A percentile compares a stretch with the other conserved stretches of the same genome.
These are phyloP conservation scores for Gastrodia elata DNA, from an alignment of 106 monocot genomes.

Conservation along the genomic window DNA sequence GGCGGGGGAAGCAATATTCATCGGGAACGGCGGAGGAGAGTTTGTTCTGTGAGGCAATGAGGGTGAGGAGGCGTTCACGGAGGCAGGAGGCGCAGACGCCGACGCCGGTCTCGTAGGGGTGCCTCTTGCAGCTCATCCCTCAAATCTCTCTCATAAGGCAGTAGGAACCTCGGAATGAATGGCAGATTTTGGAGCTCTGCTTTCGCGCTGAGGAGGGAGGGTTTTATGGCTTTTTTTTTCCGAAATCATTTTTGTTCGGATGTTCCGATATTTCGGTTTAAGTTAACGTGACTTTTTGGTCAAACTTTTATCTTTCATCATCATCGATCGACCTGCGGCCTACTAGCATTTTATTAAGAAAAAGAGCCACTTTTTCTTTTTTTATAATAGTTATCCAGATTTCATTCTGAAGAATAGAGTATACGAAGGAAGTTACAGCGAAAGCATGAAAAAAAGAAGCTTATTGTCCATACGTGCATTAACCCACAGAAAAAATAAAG, in stretches of 20 bases:
- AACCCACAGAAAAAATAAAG: too few relatives aligned
- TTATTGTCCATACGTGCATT: too few relatives aligned
- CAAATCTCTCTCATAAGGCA: too few relatives aligned
- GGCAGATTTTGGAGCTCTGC: not conserved
- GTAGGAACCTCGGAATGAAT: not conserved
- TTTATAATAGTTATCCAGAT: too few relatives aligned
- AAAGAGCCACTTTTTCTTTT: too few relatives aligned
- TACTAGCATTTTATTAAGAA: too few relatives aligned
- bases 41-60: conserved; percentile 18
- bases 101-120: conserved; percentile 31
- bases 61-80: conserved; percentile 43
- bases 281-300: not conserved
- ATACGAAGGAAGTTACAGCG: too few relatives aligned
- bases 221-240: not conserved
- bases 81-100: conserved; percentile 67
- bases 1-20: not conserved
- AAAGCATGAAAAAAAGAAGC: too few relatives aligned
- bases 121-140: conserved; percentile 43
- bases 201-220: not conserved
- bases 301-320: too few relatives aligned
- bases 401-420: too few relatives aligned
- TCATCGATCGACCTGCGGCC: too few relatives aligned
- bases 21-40: not conserved
- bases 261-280: not conserved
- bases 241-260: not conserved